Base-by-base conservation (phyloP, 1,284 basidiomycete species). In the Leccinum laetum region DNA sequence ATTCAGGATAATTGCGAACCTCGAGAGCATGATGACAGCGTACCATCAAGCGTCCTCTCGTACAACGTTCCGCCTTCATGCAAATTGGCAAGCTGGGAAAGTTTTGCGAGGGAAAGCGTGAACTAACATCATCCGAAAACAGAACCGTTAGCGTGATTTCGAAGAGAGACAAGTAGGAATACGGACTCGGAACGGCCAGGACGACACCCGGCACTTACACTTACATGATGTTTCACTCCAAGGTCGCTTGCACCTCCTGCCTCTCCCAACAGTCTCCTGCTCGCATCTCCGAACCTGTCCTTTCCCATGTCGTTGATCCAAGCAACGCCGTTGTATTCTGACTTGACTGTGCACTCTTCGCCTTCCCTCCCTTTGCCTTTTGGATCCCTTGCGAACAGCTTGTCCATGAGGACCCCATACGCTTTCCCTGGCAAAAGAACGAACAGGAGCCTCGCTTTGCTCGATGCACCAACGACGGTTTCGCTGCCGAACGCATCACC, bases 271-370 rank as follows among this genome's bases (percentile, higher is more conserved):
- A 99, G 80, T 11, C 89, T 84, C 16, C 78, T 72, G 1, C 91
- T 88, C 2, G 95, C 94, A 3, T 80, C 78, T 8, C 83, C 85
- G 74, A 89, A 94, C 46, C 87, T 82, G 21, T 82, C 82, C 66
- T 91, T 88, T 1, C 88, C 89, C 55, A 99, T 79, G 77, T 98
- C 90, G 75, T 99, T 93, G 56, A 99, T 82, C 98, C 97, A 99
- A 0, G 93, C 91, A 59, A 96, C 84, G n/a, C 86, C 79, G 13
- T 88, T 76, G 18, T 69, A 74, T 49, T 75, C 74, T 55, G 67
- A 61, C 41, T 18, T 65, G 2, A 37, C 49, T n/a, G 39, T 55
- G n/a, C 53, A 37, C 4, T 64, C 68, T 21, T 72, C 68, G 9
- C 64, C 73, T 9, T 75, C 75, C 61, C 58, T 70, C 0, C 53